phyloP scores from a whole-genome alignment of 208 protist species.

The Leishmania mexicana region DNA sequence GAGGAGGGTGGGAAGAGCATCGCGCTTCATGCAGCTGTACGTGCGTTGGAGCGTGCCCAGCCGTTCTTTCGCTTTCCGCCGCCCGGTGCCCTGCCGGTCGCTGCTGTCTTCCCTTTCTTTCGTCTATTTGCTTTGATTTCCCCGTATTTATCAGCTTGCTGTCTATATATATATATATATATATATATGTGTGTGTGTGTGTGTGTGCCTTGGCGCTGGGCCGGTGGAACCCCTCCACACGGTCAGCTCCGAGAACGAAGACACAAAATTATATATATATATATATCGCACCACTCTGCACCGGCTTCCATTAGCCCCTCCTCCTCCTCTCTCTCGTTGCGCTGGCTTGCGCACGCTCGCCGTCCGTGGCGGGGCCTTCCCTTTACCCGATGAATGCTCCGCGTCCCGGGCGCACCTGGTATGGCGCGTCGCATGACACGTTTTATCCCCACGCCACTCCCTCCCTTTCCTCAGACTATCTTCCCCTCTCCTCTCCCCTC shows the following conservation, averaged over 20 bases:
- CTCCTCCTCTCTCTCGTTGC: background rate
- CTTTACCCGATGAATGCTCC: background rate
- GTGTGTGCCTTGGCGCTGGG: too few relatives aligned
- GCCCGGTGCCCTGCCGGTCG: background rate
- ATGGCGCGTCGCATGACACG: background rate
- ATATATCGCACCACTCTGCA: background rate
- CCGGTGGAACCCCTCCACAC: background rate
- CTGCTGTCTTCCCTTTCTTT: background rate
- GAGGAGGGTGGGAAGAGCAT: background rate
- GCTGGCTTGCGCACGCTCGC: background rate
- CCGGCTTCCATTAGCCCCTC: background rate
- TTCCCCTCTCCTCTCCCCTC: background rate
- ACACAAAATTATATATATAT: background rate
- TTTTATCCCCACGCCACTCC: background rate
- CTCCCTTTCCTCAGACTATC: background rate
- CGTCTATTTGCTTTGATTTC: too few relatives aligned
- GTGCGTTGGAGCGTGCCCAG: background rate
- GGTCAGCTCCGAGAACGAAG: background rate
- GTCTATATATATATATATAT: too few relatives aligned
- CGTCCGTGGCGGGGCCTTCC: background rate
- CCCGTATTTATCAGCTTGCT: background rate
- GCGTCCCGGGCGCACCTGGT: background rate
- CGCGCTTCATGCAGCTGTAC: background rate
- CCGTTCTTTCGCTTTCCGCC: background rate
- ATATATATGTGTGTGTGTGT: too few relatives aligned